Evolutionary conservation across 257 asterid species (phyloP).

Genomic region (Prunella vulgaris): DNA sequence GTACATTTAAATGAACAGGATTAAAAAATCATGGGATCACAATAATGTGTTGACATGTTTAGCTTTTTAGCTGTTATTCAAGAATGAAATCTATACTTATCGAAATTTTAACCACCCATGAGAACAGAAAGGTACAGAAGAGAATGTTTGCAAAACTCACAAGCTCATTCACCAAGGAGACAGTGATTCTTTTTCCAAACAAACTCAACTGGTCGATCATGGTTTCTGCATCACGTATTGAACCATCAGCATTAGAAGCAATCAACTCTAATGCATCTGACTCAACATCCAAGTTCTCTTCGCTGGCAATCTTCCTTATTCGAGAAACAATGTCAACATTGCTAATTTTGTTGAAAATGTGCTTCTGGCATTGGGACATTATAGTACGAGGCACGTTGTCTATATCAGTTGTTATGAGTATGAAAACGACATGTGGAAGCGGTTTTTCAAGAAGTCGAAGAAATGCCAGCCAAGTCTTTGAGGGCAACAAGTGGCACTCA

Average conservation of each 20-base stretch:
- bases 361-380: constrained; percentile 87
- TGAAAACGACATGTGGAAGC: constrained; percentile 56
- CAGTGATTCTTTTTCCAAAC: constrained; percentile 77
- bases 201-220: constrained; percentile 93
- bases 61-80: background rate
- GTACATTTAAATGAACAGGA: too few species aligned
- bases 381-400: constrained; percentile 79
- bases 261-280: constrained; percentile 79
- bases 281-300: constrained; percentile 73
- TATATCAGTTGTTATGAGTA: constrained; percentile 68
- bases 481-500: constrained; percentile 86
- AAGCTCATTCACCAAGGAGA: constrained; percentile 88
- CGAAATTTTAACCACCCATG: background rate
- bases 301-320: constrained; percentile 59
- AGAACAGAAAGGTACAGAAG: background rate
- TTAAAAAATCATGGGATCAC: background rate
- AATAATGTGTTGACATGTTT: background rate
- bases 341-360: constrained; percentile 70
- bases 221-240: constrained; percentile 92
- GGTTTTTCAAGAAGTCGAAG: constrained; percentile 81
- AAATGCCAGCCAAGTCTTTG: constrained; percentile 81
- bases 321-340: constrained; percentile 65
- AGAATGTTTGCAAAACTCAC: constrained; percentile 47
- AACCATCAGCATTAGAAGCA: constrained; percentile 91
- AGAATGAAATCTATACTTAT: background rate